A percentile compares a stretch with the other conserved stretches of the same genome.
phyloP scores from a whole-genome alignment of 768 basidiomycete species.

The Podaxis pistillaris region DNA sequence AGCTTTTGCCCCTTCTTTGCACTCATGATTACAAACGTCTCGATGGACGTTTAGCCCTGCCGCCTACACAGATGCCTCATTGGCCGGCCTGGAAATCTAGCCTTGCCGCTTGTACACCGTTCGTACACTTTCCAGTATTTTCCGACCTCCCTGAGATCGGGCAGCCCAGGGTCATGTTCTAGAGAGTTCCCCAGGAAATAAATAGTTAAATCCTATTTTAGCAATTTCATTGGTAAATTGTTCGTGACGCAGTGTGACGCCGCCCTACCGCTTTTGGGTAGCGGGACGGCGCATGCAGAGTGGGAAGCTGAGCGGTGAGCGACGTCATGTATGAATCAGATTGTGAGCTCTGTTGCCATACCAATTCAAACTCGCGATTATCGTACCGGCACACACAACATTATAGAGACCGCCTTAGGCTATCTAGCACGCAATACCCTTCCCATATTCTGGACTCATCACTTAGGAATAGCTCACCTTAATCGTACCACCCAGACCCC shows the following conservation, averaged over 20 bases:
- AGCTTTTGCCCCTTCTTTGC: neutral
- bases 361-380: neutral
- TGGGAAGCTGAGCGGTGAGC: neutral
- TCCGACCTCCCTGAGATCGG: neutral
- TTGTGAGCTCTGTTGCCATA: conserved; percentile 9
- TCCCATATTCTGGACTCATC: neutral
- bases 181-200: neutral
- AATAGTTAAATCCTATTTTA: conserved; percentile 5
- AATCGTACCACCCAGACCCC: neutral
- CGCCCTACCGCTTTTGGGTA: neutral
- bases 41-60: neutral
- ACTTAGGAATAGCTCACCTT: neutral
- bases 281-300: neutral
- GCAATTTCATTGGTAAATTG: neutral
- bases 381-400: neutral
- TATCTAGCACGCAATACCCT: neutral
- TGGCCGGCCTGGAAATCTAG: neutral
- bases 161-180: neutral
- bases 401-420: neutral
- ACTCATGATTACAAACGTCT: neutral
- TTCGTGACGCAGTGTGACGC: neutral
- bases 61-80: neutral
- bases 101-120: no score
- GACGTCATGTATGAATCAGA: conserved; percentile 11
- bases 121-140: no score